Conservation (phyloP, 163 green algal species). For the Scenedesmus sp. region DNA sequence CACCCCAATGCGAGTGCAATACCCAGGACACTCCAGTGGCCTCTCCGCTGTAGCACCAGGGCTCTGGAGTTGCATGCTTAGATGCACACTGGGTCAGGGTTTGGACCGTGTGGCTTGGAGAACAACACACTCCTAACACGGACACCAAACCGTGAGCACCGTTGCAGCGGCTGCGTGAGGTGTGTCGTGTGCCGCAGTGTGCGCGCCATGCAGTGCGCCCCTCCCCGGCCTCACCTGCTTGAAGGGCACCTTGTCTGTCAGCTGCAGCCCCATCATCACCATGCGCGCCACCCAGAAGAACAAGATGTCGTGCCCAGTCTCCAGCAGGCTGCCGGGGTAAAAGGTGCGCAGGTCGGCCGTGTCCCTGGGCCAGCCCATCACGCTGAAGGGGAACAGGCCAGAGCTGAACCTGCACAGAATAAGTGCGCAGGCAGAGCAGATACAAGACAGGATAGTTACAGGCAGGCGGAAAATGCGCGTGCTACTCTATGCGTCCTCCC, state of each 20-base stretch:
- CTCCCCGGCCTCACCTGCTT: constrained; percentile 71
- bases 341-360: constrained; percentile 91
- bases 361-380: constrained; percentile 92
- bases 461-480: too few species aligned
- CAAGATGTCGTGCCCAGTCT: constrained; percentile 99
- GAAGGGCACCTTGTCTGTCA: constrained; percentile 94
- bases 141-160: too few species aligned
- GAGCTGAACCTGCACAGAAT: constrained; percentile 87
- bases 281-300: constrained; percentile 99
- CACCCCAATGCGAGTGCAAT: too few species aligned
- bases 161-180: constrained; percentile 71
- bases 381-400: constrained; percentile 97
- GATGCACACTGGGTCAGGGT: too few species aligned
- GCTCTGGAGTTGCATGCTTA: too few species aligned
- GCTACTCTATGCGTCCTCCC: too few species aligned
- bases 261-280: constrained; percentile 98
- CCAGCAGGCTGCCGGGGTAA: constrained; percentile 94
- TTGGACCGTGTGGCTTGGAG: too few species aligned
- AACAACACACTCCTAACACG: too few species aligned
- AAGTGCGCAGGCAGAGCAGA: not conserved
- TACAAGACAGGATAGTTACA: not conserved
- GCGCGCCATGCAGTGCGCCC: constrained; percentile 68
- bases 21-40: too few species aligned
- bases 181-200: not conserved
- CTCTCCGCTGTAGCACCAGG: too few species aligned